Percentiles rank a stretch among this genome's conserved stretches.
phyloP scores from a whole-genome alignment of 345 rosid species.

The Crucihimalaya himalaica region DNA sequence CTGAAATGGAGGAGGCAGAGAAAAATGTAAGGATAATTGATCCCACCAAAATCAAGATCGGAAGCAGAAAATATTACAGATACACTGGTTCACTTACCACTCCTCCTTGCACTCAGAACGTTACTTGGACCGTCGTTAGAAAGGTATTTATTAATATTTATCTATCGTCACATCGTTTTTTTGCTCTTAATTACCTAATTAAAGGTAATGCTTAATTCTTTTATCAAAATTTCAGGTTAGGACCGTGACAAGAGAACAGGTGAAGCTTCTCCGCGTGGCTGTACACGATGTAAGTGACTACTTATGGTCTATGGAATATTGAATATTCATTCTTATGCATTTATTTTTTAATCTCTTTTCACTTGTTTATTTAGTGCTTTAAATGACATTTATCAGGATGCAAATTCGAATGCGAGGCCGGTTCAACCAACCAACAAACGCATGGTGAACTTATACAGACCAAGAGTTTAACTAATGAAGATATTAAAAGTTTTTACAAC shows the following conservation, averaged over 20 bases:
- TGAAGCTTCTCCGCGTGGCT: constrained; percentile 70
- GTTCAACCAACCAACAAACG: constrained; percentile 38
- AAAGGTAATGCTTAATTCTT: not conserved
- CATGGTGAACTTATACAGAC: constrained; percentile 21
- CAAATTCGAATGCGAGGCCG: constrained; percentile 33
- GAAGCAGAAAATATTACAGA: constrained; percentile 69
- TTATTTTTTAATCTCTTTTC: no score
- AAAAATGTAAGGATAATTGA: constrained; percentile 51
- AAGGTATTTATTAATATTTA: constrained; percentile 47
- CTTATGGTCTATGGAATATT: not conserved
- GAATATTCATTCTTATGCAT: not conserved
- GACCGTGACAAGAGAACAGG: constrained; percentile 67
- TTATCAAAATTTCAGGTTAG: constrained; percentile 27
- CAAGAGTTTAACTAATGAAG: constrained; percentile 17
- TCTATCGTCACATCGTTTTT: not conserved
- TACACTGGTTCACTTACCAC: constrained; percentile 81
- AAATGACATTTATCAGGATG: constrained; percentile 16
- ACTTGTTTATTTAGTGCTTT: not conserved
- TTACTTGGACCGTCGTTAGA: constrained; percentile 64
- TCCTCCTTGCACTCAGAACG: constrained; percentile 87
- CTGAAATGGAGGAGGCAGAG: constrained; percentile 35
- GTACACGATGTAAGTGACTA: constrained; percentile 68
- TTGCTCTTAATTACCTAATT: not conserved
- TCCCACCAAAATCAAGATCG: constrained; percentile 56
- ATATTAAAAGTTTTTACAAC: not conserved